Evolutionary conservation across 495 filamentous ascomycete species (phyloP), one percentile per base, ranked within the genome.

Genomic region (Glarea lozoyensis): DNA sequence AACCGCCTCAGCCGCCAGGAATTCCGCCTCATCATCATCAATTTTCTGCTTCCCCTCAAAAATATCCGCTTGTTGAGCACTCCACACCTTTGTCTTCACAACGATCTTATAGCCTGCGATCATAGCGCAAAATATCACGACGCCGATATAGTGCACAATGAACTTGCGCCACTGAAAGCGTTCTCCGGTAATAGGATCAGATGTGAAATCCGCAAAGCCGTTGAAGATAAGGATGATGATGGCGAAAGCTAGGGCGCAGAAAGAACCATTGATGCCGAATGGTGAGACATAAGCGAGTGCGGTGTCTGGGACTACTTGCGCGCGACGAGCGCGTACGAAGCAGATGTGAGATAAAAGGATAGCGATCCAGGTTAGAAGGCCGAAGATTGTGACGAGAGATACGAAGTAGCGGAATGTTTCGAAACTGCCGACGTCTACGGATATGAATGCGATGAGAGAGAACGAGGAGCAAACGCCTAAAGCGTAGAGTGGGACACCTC

Each of bases 1-100:
- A 4, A 61, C 65, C 3, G 67, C 69, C 59, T 81, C 53, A 23
- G 49, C 52, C 1, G 73, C 78, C 25, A 86, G 45, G 58, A 78
- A 88, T 51, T 76, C 79, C 17, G 69, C 71, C 59, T 90, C 85
- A 47, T 87, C 79, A 18, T 74, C 66, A 61, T 87, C 84, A 53
- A 88, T 84, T 49, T 66, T 68, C 30, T 78, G 77, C 60, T 86
- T 88, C 33, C 78, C 78, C 24, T 65, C 76, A 54, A 60, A 71
- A 15, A 84, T 62, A 54, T 84, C 81, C 43, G 75, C 73, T 13
- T 78, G 65, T 13, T 51, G 58, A 4, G 73, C 52, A 3, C 58
- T 59, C 24, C 79, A 67, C 15, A 64, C 44, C 46, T 57, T 66
- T 0, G 64, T 69, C 22, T 52, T 52, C 56, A 69, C 74, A 17